phyloP scores from a whole-genome alignment of 805 yeast genomes.

The Saccharomyces kudriavzevii region DNA sequence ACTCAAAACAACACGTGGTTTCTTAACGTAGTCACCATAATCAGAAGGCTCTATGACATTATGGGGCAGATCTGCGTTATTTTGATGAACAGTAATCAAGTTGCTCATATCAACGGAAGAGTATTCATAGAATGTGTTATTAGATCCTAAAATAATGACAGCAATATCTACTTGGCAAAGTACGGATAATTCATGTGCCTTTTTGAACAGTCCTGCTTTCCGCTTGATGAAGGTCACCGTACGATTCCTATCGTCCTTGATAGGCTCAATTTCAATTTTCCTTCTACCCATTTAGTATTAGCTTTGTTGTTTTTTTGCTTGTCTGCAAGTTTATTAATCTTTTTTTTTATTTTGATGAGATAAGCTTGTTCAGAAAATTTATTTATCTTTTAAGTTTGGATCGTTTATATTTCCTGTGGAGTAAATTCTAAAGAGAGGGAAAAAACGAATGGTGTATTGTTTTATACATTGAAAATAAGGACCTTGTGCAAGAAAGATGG shows the following conservation, averaged over 20 bases:
- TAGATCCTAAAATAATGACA: conserved; percentile 76
- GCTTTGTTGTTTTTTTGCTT: not conserved
- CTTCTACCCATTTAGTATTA: conserved; percentile 79
- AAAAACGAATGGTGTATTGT: not conserved
- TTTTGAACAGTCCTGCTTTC: conserved; percentile 85
- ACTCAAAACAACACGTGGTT: conserved; percentile 13
- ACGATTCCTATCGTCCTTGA: conserved; percentile 75
- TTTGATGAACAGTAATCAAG: conserved; percentile 36
- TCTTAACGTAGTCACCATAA: conserved; percentile 51
- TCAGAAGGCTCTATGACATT: conserved; percentile 61
- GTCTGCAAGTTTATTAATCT: not conserved
- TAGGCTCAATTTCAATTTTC: conserved; percentile 88
- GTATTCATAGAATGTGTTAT: conserved; percentile 77
- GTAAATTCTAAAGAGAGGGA: not conserved
- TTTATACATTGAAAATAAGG: not conserved
- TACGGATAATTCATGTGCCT: conserved; percentile 58
- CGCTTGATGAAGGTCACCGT: conserved; percentile 76
- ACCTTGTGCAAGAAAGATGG: not conserved
- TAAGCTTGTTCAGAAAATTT: not conserved
- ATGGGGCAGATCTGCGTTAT: conserved; percentile 31
- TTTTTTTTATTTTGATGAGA: not conserved
- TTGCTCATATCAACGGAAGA: conserved; percentile 59
- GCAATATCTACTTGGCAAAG: conserved; percentile 91
- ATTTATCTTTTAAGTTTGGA: not conserved
- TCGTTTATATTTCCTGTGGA: not conserved